These are phyloP conservation scores for Chalaropsis thielavioides DNA, from an alignment of 2,329 filamentous ascomycete genomes.

Conservation along the genomic window DNA sequence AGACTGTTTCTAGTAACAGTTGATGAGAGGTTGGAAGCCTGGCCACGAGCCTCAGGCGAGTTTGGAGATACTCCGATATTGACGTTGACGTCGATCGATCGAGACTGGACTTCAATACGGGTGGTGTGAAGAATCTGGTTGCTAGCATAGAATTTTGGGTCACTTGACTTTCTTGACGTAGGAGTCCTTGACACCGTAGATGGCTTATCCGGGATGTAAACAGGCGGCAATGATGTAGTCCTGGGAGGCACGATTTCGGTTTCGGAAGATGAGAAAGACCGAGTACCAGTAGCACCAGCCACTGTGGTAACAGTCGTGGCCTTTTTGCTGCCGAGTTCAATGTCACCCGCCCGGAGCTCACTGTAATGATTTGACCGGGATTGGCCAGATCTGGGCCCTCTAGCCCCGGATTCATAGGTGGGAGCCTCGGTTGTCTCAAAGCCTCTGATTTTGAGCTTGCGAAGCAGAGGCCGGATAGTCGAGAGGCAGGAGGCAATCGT, in stretches of 20 bases:
- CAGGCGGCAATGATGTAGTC: neutral
- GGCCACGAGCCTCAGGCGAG: neutral
- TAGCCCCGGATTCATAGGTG: conserved; percentile 5
- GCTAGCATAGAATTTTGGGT: neutral
- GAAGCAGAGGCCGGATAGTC: conserved; percentile 40
- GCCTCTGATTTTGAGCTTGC: conserved; percentile 32
- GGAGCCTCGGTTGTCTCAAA: conserved; percentile 25
- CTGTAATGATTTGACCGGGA: conserved; percentile 20
- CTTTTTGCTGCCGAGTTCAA: conserved; percentile 16
- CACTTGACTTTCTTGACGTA: neutral
- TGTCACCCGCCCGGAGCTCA: conserved; percentile 9
- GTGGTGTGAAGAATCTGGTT: conserved; percentile 13
- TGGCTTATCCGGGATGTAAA: neutral
- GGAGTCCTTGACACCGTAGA: neutral
- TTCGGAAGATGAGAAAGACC: conserved; percentile 13
- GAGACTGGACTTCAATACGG: conserved; percentile 12
- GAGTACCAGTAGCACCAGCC: conserved; percentile 10
- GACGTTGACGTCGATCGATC: neutral
- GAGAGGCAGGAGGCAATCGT: conserved; percentile 40
- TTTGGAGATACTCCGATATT: neutral
- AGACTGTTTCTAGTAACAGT: neutral
- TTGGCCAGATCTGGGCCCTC: conserved; percentile 23
- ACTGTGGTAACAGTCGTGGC: conserved; percentile 10
- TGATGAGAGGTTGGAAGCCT: neutral
- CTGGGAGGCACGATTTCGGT: conserved; percentile 6